Evolutionary conservation across 2,329 filamentous ascomycete species (phyloP).

Genomic region (Sporothrix euskadiensis): DNA sequence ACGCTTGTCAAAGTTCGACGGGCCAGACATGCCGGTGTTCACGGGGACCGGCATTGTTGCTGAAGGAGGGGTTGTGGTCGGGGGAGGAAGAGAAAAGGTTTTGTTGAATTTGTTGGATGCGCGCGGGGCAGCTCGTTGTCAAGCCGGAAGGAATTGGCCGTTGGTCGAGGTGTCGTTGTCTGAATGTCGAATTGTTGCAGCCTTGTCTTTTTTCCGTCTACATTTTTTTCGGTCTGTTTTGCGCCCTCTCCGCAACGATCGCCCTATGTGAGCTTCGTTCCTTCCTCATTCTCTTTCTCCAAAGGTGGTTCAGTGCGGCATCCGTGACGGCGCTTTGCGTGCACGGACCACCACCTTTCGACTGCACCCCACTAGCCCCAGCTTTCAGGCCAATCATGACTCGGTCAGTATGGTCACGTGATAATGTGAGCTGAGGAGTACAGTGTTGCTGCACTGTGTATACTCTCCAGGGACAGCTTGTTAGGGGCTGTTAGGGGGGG

Average conservation of each 20-base stretch:
- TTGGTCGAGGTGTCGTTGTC: background rate
- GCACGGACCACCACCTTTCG: conserved; percentile 26
- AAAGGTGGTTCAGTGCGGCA: conserved; percentile 19
- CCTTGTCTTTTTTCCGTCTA: background rate
- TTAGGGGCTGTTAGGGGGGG: background rate
- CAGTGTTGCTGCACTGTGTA: background rate
- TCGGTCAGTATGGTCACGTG: background rate
- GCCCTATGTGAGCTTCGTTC: conserved; percentile 12
- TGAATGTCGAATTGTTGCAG: too few species aligned
- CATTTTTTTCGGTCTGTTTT: background rate
- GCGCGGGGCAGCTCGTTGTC: background rate
- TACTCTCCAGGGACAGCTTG: background rate
- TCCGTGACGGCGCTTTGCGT: conserved; percentile 19
- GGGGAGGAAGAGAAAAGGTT: background rate
- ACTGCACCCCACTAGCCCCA: conserved; percentile 10
- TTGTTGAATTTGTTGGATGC: background rate
- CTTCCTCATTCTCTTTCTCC: background rate
- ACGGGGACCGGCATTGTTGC: conserved; percentile 40
- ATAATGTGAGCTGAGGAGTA: background rate
- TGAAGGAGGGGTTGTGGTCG: background rate
- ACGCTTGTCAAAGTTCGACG: conserved; percentile 59
- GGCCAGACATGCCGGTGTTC: conserved; percentile 42
- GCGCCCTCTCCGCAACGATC: conserved; percentile 6
- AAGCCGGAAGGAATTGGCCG: conserved; percentile 1
- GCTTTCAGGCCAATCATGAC: conserved; percentile 25